Conservation (phyloP, 495 filamentous ascomycete genomes). For the Penicillium paxilli region DNA sequence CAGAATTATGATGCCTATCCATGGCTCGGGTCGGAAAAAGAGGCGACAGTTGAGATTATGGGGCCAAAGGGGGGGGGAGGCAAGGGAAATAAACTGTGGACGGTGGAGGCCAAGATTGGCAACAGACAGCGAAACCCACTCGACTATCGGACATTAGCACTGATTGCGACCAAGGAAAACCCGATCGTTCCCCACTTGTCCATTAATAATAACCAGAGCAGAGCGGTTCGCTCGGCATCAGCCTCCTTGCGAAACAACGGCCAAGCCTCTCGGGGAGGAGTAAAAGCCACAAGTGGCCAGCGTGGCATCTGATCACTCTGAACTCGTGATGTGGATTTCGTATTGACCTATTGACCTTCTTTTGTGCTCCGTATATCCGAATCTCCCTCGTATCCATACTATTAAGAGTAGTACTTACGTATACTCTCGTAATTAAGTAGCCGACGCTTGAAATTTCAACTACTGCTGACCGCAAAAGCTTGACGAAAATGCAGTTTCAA, state of each 20-base stretch:
- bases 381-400: conserved; percentile 24
- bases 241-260: conserved; percentile 10
- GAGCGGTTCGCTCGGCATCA: conserved; percentile 17
- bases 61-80: not conserved
- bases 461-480: conserved; percentile 1
- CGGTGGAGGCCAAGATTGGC: not conserved
- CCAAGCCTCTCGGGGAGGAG: not conserved
- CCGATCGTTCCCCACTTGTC: conserved; percentile 1
- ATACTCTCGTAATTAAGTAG: not conserved
- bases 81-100: not conserved
- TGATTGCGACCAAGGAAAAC: conserved; percentile 13
- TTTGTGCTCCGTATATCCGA: not conserved
- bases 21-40: not conserved
- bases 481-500: not conserved
- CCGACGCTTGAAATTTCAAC: not conserved
- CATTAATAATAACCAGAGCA: not conserved
- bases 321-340: conserved; percentile 21
- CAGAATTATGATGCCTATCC: too few relatives aligned
- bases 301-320: conserved; percentile 12
- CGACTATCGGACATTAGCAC: conserved; percentile 16
- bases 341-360: not conserved
- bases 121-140: conserved; percentile 5
- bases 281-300: conserved; percentile 16
- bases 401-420: too few relatives aligned
- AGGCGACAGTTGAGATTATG: not conserved